phyloP scores from a whole-genome alignment of 805 yeast genomes.

The Wickerhamomyces hampshirensis region DNA sequence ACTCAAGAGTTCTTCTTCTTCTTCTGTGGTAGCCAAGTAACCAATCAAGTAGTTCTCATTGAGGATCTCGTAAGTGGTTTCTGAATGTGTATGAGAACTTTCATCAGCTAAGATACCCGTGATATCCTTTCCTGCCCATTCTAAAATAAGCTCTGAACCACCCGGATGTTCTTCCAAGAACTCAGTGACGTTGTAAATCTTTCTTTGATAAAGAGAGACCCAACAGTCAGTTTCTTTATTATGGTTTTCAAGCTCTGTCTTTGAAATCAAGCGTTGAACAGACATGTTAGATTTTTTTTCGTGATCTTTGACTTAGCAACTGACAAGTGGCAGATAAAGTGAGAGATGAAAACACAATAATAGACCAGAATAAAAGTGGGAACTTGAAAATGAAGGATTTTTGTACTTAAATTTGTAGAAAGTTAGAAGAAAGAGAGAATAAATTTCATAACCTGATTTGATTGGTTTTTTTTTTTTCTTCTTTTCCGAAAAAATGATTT shows the following conservation, averaged over 20 bases:
- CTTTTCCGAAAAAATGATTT: no score
- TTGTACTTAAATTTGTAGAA: no score
- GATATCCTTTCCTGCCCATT: conserved; percentile 79
- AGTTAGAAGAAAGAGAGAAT: no score
- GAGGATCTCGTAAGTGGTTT: conserved; percentile 79
- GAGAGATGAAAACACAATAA: no score
- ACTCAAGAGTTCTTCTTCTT: conserved; percentile 63
- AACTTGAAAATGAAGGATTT: no score
- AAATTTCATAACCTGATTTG: not conserved
- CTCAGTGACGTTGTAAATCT: conserved; percentile 76
- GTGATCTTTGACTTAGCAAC: no score
- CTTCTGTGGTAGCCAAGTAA: conserved; percentile 74
- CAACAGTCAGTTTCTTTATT: conserved; percentile 53
- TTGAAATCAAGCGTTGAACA: conserved; percentile 59
- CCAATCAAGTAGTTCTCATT: conserved; percentile 80
- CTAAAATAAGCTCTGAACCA: conserved; percentile 76
- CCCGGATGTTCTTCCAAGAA: conserved; percentile 61
- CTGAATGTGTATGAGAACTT: conserved; percentile 73
- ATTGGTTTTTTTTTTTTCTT: not conserved
- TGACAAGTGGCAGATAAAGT: no score
- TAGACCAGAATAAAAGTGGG: no score
- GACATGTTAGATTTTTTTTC: no score
- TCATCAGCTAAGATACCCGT: conserved; percentile 76
- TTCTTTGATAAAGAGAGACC: conserved; percentile 77
- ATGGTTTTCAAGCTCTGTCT: conserved; percentile 48